phyloP scores from a whole-genome alignment of 2,329 filamentous ascomycete genomes.

The Cordyceps militaris region DNA sequence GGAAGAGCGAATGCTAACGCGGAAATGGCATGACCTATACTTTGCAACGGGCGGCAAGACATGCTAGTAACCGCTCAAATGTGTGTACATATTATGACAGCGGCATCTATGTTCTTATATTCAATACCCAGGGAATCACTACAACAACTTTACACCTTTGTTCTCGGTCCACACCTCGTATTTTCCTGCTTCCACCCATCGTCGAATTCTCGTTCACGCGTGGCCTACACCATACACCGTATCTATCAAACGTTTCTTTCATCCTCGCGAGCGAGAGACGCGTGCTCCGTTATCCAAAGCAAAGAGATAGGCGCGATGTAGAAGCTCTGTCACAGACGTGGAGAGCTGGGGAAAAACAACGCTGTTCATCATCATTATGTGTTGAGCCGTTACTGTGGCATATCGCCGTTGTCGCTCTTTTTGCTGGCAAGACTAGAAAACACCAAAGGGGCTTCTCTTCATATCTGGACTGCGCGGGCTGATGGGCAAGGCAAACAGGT shows the following conservation, averaged over 20 bases:
- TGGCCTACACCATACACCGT: background rate
- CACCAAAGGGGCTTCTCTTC: slow-evolving; percentile 71
- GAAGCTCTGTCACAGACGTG: background rate
- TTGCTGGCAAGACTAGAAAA: slow-evolving; percentile 19
- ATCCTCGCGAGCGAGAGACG: background rate
- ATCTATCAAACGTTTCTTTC: background rate
- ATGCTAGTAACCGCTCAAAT: background rate
- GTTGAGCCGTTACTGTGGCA: background rate
- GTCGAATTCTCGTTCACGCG: background rate
- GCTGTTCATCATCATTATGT: slow-evolving; percentile 1
- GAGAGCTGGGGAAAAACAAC: background rate
- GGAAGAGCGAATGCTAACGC: background rate
- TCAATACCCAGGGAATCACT: background rate
- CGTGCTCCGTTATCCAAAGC: background rate
- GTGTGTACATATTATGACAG: background rate
- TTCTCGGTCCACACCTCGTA: background rate
- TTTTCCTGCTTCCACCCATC: background rate
- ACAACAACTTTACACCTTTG: background rate
- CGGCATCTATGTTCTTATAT: background rate
- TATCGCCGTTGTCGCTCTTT: background rate
- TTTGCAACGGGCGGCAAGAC: background rate
- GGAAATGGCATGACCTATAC: background rate
- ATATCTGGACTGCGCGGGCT: slow-evolving; percentile 83
- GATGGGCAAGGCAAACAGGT: slow-evolving; percentile 79
- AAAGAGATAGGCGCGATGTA: background rate